Evolutionary conservation across 257 asterid genomes (phyloP), one percentile per base, ranked within the genome.

Genomic region (Rehmannia glutinosa): DNA sequence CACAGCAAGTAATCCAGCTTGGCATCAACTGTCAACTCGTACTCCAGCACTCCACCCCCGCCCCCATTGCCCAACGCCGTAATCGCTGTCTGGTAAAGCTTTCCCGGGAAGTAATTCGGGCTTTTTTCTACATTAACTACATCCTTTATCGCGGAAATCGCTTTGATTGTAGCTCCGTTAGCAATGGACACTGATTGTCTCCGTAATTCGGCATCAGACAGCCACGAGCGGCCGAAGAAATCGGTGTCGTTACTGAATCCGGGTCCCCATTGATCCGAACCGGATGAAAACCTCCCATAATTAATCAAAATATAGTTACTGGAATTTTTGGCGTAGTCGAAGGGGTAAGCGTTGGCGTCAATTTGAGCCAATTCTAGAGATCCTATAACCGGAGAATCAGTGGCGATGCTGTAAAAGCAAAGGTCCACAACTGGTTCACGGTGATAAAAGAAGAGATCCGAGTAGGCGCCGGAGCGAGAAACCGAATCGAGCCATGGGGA

Each of bases 381-480:
- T 4, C 87, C 93, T 6, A 91, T 81, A 3, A 91, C 83, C 11
- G 99, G 97, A 3, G 98, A 80, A 74, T 94, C 99, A 6, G 99
- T 94, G 47, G 99, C 98, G 59, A 94, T 84, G 75, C 99, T 91
- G 83, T 91, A 94, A 61, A 94, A 91, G 75, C 98, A 94, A 0
- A 94, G 65, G 66, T 94, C 93, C 2, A 78, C 86, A 6, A 67
- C 64, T 59, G 81, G 42, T 7, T 84, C 87, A 11, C 66, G 62
- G 7, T 80, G 73, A 52, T 83, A 45, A 16, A 89, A 84, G 70
- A 94, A 86, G 68, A 94, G 90, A 77, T 91, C 99, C 45, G 98
- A 84, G 68, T 91, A 91, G 62, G 96, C 96, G 59, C 97, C 99
- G 67, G 80, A 78, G 72, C 96, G 83, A 11, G 96, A 68, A 50